Conservation (phyloP, 495 filamentous ascomycete species). For the Sordaria brevicollis region DNA sequence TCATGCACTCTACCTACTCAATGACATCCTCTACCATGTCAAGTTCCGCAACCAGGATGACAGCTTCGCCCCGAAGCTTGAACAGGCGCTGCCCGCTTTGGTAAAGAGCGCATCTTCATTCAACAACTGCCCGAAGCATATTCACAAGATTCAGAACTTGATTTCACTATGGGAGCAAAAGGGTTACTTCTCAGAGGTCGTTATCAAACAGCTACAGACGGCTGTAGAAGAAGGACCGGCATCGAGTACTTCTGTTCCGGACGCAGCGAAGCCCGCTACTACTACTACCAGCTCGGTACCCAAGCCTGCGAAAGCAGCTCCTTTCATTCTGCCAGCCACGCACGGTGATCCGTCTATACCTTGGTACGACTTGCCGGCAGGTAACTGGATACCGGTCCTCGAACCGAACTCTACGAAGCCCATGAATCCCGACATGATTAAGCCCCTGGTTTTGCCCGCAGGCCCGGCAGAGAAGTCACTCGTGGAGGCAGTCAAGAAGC, state of each 20-base stretch:
- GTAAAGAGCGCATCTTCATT: conserved; percentile 53
- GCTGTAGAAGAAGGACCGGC: conserved; percentile 39
- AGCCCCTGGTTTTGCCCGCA: conserved; percentile 61
- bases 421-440: conserved; percentile 61
- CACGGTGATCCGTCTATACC: conserved; percentile 70
- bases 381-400: conserved; percentile 69
- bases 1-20: conserved; percentile 73
- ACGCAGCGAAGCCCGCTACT: background rate
- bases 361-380: conserved; percentile 80
- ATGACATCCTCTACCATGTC: conserved; percentile 73
- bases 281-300: conserved; percentile 4
- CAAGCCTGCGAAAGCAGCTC: conserved; percentile 40
- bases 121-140: conserved; percentile 53
- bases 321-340: conserved; percentile 60
- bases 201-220: conserved; percentile 50
- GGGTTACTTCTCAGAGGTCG: conserved; percentile 51
- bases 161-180: conserved; percentile 65
- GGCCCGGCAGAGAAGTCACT: conserved; percentile 62
- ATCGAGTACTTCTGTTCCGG: background rate
- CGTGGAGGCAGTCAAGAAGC: conserved; percentile 52
- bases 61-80: conserved; percentile 48
- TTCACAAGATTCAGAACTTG: conserved; percentile 52
- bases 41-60: conserved; percentile 49
- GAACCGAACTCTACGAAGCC: conserved; percentile 63
- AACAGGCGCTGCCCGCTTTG: conserved; percentile 51